These are phyloP conservation scores for Echinosophora koreensis DNA, from an alignment of 306 rosid genomes.

Conservation along the genomic window DNA sequence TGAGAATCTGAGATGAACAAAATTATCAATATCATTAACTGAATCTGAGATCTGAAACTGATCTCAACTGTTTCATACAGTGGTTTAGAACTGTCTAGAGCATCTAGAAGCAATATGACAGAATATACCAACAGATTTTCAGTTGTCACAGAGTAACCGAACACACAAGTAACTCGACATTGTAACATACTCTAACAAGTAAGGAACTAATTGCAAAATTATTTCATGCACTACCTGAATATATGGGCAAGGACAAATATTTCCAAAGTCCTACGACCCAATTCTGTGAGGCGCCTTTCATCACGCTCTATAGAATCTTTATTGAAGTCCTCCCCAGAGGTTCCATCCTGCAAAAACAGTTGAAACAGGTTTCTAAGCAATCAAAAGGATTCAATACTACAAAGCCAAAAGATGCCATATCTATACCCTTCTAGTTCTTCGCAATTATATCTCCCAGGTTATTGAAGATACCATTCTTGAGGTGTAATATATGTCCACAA, in stretches of 20 bases:
- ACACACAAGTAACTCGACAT: not conserved
- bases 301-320: constrained; percentile 96
- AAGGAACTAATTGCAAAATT: constrained; percentile 20
- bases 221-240: constrained; percentile 65
- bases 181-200: not conserved
- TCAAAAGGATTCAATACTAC: constrained; percentile 37
- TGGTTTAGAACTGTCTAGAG: not conserved
- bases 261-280: constrained; percentile 98
- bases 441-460: constrained; percentile 17
- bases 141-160: not conserved
- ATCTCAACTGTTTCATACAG: too few species aligned
- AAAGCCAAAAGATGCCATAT: constrained; percentile 32
- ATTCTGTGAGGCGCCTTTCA: constrained; percentile 95
- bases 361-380: constrained; percentile 26
- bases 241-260: constrained; percentile 97
- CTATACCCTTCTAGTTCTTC: not conserved
- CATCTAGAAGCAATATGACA: not conserved
- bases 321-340: constrained; percentile 92
- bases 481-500: constrained; percentile 16
- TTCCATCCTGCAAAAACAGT: constrained; percentile 74
- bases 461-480: constrained; percentile 30
- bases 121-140: not conserved
- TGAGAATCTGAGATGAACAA: not conserved
- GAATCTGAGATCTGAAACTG: too few species aligned
- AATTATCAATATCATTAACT: not conserved